Percentiles rank a stretch among this genome's conserved stretches.
phyloP scores from a whole-genome alignment of 2,329 filamentous ascomycete species.

The Gnomoniopsis sp. region DNA sequence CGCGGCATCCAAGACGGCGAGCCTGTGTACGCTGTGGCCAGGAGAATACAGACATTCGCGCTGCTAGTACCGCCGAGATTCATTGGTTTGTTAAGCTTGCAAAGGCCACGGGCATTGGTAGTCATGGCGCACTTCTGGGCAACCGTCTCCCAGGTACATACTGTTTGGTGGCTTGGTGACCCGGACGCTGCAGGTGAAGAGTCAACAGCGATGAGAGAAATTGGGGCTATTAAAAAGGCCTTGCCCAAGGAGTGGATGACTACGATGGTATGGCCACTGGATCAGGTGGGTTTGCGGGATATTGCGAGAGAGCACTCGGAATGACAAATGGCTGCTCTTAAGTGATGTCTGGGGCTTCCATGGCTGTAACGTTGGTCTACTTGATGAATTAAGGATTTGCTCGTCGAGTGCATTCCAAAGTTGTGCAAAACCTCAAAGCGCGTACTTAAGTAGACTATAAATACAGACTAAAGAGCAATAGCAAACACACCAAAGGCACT shows the following conservation, averaged over 20 bases:
- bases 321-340: too few species aligned
- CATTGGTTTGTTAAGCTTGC: conserved; percentile 21
- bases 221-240: conserved; percentile 23
- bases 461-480: too few species aligned
- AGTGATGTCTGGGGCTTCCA: too few species aligned
- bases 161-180: conserved; percentile 26
- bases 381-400: too few species aligned
- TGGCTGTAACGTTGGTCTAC: too few species aligned
- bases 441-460: too few species aligned
- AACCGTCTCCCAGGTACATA: conserved; percentile 20
- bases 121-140: conserved; percentile 26
- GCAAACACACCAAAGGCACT: too few species aligned
- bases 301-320: too few species aligned
- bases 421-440: too few species aligned
- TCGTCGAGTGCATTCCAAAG: too few species aligned
- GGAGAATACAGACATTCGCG: conserved; percentile 25
- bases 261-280: conserved; percentile 24
- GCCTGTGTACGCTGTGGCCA: conserved; percentile 27
- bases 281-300: conserved; percentile 19
- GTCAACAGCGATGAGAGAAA: conserved; percentile 24
- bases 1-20: conserved; percentile 25
- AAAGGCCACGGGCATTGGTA: conserved; percentile 24
- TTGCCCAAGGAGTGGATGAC: conserved; percentile 21
- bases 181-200: conserved; percentile 14
- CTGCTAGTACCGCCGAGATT: conserved; percentile 23